These are phyloP conservation scores for Eimeria tenella DNA, from an alignment of 169 alveolate genomes.

Conservation along the genomic window DNA sequence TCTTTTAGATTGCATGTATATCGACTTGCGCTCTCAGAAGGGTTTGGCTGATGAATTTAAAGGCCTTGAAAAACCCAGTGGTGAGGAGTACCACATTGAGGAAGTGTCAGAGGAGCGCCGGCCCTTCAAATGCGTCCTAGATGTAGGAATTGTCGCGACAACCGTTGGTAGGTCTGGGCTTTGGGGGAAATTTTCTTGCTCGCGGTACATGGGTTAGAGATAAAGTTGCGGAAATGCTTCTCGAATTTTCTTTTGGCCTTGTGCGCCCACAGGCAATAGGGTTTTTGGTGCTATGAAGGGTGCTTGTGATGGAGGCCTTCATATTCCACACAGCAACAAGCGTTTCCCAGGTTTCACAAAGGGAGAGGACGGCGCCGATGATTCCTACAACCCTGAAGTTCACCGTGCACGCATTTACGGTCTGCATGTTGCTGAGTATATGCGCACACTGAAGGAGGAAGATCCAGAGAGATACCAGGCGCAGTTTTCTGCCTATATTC, in stretches of 20 bases:
- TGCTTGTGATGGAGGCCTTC: constrained; percentile 99
- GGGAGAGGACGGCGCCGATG: constrained; percentile 90
- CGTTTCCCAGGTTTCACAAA: constrained; percentile 99
- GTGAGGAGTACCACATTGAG: constrained; percentile 97
- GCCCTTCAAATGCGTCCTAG: constrained; percentile 99
- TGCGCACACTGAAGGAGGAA: constrained; percentile 96
- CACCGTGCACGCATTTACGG: constrained; percentile 99
- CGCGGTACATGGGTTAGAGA: too few relatives aligned
- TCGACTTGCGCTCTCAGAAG: neutral
- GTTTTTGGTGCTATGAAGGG: constrained; percentile 99
- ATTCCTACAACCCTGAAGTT: constrained; percentile 97
- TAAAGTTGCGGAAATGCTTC: neutral
- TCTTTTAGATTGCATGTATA: constrained; percentile 66
- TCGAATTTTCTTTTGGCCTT: neutral
- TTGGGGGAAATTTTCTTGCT: neutral
- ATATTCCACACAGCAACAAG: constrained; percentile 99
- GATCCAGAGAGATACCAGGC: constrained; percentile 96
- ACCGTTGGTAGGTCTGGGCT: constrained; percentile 89
- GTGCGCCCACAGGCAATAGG: constrained; percentile 94
- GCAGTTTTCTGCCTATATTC: constrained; percentile 97
- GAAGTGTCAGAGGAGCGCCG: constrained; percentile 97
- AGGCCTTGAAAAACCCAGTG: constrained; percentile 97
- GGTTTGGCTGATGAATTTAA: constrained; percentile 83
- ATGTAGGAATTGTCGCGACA: constrained; percentile 99
- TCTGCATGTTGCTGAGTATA: constrained; percentile 97